Base-by-base conservation (phyloP, 2,329 filamentous ascomycete genomes). In the Phaeophleospora eucalypticola region DNA sequence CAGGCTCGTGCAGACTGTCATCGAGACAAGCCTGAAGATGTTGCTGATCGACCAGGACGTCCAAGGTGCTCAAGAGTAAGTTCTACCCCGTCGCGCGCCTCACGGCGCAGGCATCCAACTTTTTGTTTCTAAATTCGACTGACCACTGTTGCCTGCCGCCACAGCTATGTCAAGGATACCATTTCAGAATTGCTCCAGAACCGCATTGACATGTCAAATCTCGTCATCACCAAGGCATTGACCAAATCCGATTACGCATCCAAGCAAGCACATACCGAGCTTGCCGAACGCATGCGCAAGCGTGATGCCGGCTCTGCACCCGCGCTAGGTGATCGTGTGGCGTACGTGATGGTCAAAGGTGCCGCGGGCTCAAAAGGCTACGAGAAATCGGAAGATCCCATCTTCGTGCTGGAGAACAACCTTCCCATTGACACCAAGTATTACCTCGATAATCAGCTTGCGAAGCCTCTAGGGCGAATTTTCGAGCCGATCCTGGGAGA, bases 401-500 rank as follows among this genome's bases (percentile, higher is more conserved):
- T 98, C 62, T 98, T 85, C 70, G 93, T 98, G 12, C 80, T 98
- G 2, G 94, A 98, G 68, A 86, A 98, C 77, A 98, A 97, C 61
- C 80, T 98, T 47, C 93, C 93, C 9, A 95, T 98, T 65, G 93
- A 98, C 70, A 97, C 93, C 2, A 93, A 88, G 68, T 98, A 97
- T 73, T 98, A 98, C 68, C 83, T 98, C 16, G 93, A 98, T 67
- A 98, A 98, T 67, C 94, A 98, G 70, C 83, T 98, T 15, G 86
- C 93, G 7, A 98, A 98, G 70, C 93, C 93, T 0, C 78, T 98
- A 2, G 83, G 84, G 3, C 84, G 94, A 65, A 98, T 98, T 65
- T 98, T 98, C 75, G 93, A 98, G 68, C 93, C 93, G 36, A 97
- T 98, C 52, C 75, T 98, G 2, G 93, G 93, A 18, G 90, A 96